phyloP scores from a whole-genome alignment of 129 eudicot genomes.

The Chrysanthemum lavandulifolium region DNA sequence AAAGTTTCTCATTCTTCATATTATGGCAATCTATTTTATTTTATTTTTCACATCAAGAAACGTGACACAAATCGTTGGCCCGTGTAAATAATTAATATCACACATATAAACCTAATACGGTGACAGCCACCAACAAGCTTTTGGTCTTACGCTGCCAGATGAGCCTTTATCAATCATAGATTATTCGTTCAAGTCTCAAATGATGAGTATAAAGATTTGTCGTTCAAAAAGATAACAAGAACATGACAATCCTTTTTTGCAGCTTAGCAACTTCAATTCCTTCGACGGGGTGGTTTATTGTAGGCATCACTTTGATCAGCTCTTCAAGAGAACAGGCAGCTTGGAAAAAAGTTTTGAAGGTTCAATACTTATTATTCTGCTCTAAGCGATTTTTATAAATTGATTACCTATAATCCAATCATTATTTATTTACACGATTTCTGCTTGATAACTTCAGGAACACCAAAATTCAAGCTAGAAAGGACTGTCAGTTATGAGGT shows the following conservation, averaged over 20 bases:
- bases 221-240: background rate
- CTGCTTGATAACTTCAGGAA: conserved; percentile 37
- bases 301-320: conserved; percentile 91
- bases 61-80: too few relatives aligned
- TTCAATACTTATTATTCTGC: background rate
- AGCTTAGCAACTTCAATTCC: conserved; percentile 89
- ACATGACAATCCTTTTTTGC: conserved; percentile 13
- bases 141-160: too few relatives aligned
- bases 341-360: conserved; percentile 94
- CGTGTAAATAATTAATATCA: too few relatives aligned
- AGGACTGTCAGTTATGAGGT: conserved; percentile 47
- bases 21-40: background rate
- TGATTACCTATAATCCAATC: background rate
- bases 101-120: too few relatives aligned
- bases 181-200: too few relatives aligned
- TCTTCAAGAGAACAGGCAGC: conserved; percentile 94
- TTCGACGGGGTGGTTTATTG: conserved; percentile 93
- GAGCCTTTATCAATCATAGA: too few relatives aligned
- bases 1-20: background rate
- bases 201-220: background rate
- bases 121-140: too few relatives aligned
- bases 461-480: conserved; percentile 53
- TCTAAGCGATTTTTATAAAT: background rate
- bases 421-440: background rate
- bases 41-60: background rate